Base-by-base conservation (phyloP, 2,329 filamentous ascomycete species). In the Colletotrichum ledebouriae region DNA sequence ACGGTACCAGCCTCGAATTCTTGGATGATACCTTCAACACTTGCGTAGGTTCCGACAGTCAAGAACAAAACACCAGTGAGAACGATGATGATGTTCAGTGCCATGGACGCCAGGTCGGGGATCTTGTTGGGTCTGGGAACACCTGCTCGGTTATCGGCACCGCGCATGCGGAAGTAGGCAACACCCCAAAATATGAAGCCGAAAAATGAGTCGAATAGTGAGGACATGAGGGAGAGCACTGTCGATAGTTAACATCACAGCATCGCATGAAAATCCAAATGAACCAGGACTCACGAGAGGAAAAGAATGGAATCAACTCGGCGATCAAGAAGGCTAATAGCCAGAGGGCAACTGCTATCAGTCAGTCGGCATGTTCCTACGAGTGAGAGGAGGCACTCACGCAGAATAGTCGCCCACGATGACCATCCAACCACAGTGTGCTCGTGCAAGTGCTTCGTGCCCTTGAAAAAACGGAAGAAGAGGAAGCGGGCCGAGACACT, bases 141-240 rank as follows among this genome's bases (percentile, higher is more conserved):
- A 1, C 82, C 80, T 2, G 84, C 76, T 6, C 85, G 84, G 41
- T 88, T 85, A 71, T 93, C 90, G 1, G 87, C 90, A 20, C 81
- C 82, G 55, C 92, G 86, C 91, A 95, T 93, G 63, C 91, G 87
- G 75, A 94, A 87, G 76, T 93, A 95, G 0, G 92, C 92, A 1
- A 93, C 86, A 12, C 91, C 92, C 92, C 92, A 98, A 84, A 97
- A 98, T 76, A 97, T 97, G 84, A 97, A 98, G 25, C 94, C 94
- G 74, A 95, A 95, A 85, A 94, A 95, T 61, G 92, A 95, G 80
- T 97, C 94, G 76, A 97, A 97, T 1, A 97, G 86, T 4, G 93
- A 93, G n/a, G 90, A 92, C 90, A 94, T 92, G 70, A 94, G 83
- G 4, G 89, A 90, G n/a, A 89, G 79, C 2, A 90, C 85, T 87